Conservation (phyloP, 1,139 yeast species). For the Hanseniaspora uvarum region DNA sequence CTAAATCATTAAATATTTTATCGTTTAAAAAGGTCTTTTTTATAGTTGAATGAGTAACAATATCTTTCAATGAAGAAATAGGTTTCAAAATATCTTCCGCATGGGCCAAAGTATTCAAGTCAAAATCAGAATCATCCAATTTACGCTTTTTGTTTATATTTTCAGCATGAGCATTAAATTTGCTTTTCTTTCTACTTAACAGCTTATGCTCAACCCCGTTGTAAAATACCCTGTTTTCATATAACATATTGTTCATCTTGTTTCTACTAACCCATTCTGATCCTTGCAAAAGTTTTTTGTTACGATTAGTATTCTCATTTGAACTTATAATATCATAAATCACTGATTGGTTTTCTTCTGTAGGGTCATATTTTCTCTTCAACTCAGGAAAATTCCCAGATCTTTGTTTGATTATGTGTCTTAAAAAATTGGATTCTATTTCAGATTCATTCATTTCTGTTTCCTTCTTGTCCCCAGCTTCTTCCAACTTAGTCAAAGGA, state of each 20-base stretch:
- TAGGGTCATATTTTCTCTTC: constrained; percentile 25
- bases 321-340: constrained; percentile 25
- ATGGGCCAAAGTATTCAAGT: constrained; percentile 35
- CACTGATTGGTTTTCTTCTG: constrained; percentile 19
- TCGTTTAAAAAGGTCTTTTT: constrained; percentile 49
- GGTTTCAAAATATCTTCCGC: constrained; percentile 59
- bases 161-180: constrained; percentile 25
- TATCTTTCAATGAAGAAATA: constrained; percentile 67
- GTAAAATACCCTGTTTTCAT: constrained; percentile 32
- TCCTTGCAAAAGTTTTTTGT: constrained; percentile 47
- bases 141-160: constrained; percentile 25
- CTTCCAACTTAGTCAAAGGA: not conserved
- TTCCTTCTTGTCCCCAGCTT: not conserved
- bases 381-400: constrained; percentile 29
- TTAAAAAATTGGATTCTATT: constrained; percentile 22
- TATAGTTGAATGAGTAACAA: constrained; percentile 61
- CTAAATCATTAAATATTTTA: constrained; percentile 43
- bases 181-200: constrained; percentile 27
- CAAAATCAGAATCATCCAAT: constrained; percentile 27
- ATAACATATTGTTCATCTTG: constrained; percentile 31
- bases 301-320: constrained; percentile 43
- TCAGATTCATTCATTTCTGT: not conserved
- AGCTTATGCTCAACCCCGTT: constrained; percentile 31
- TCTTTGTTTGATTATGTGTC: constrained; percentile 27
- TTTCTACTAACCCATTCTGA: constrained; percentile 35